phyloP scores from a whole-genome alignment of 306 rosid genomes.

The Cyamopsis tetragonoloba region DNA sequence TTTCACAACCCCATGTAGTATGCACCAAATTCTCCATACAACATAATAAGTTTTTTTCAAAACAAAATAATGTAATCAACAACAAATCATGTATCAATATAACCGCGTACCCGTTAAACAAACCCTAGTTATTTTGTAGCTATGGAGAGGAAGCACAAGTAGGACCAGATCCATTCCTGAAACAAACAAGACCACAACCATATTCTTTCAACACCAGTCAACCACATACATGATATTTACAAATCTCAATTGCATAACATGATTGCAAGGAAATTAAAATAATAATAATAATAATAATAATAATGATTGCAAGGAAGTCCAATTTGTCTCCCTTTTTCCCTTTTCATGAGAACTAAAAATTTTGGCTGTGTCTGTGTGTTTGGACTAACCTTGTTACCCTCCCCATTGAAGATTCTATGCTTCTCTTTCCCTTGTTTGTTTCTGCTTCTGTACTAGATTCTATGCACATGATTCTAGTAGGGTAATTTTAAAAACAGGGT shows the following conservation, averaged over 20 bases:
- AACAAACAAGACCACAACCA: not conserved
- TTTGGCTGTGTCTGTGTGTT: conserved; percentile 24
- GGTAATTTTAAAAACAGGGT: not conserved
- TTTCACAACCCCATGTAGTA: too few species aligned
- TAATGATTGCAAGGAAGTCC: conserved; percentile 18
- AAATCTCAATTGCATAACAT: not conserved
- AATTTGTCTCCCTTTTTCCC: conserved; percentile 8
- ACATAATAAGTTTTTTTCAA: too few species aligned
- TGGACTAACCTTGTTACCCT: conserved; percentile 26
- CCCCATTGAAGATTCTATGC: conserved; percentile 25
- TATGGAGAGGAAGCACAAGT: conserved; percentile 17
- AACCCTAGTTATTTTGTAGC: too few species aligned
- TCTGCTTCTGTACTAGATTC: conserved; percentile 16
- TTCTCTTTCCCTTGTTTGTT: conserved; percentile 9
- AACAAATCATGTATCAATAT: too few species aligned
- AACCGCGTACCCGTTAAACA: too few species aligned
- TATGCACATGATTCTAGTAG: conserved; percentile 1
- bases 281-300: too few species aligned
- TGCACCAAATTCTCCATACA: too few species aligned
- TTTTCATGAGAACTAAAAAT: conserved; percentile 7
- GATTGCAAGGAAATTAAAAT: conserved; percentile 20
- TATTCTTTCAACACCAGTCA: conserved; percentile 8
- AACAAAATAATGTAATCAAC: too few species aligned
- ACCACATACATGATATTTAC: not conserved
- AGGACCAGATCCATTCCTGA: conserved; percentile 19